These are phyloP conservation scores for Pholiota conissans DNA, from an alignment of 768 basidiomycete species.

Conservation along the genomic window DNA sequence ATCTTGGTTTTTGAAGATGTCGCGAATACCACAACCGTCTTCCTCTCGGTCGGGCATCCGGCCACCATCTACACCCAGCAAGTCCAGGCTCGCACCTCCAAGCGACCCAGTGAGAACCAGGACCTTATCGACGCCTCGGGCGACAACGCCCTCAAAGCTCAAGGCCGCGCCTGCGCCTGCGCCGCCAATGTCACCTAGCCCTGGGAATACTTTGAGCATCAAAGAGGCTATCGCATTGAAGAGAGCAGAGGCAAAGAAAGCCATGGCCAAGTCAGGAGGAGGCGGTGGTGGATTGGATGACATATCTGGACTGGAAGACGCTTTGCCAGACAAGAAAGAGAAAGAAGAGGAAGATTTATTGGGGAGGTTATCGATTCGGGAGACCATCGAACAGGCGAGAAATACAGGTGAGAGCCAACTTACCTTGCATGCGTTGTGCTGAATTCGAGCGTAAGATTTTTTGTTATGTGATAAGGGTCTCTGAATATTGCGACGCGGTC, in stretches of 20 bases:
- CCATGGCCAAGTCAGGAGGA: conserved; percentile 27
- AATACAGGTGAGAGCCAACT: conserved; percentile 62
- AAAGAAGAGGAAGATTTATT: conserved; percentile 52
- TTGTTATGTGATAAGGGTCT: conserved; percentile 47
- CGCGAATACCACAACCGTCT: conserved; percentile 34
- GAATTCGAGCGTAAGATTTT: conserved; percentile 48
- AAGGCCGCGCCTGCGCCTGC: conserved; percentile 1
- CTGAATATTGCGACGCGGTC: conserved; percentile 77
- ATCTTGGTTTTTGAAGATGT: conserved; percentile 26
- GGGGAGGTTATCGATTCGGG: conserved; percentile 66
- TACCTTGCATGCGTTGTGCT: conserved; percentile 29
- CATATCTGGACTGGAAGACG: conserved; percentile 49
- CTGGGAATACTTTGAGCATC: conserved; percentile 43
- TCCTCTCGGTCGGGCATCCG: conserved; percentile 29
- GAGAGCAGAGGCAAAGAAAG: conserved; percentile 77
- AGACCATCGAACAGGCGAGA: conserved; percentile 76
- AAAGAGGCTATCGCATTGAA: conserved; percentile 80
- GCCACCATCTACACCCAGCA: conserved; percentile 26
- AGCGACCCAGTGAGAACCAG: conserved; percentile 18
- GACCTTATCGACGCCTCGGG: conserved; percentile 22
- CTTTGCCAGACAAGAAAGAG: conserved; percentile 34
- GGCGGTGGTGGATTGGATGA: conserved; percentile 24
- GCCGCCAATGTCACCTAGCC: conserved; percentile 7
- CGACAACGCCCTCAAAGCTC: conserved; percentile 17
- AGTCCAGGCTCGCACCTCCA: conserved; percentile 20